These are phyloP conservation scores for Colletotrichum somersetense DNA, from an alignment of 2,329 filamentous ascomycete species.

Conservation along the genomic window DNA sequence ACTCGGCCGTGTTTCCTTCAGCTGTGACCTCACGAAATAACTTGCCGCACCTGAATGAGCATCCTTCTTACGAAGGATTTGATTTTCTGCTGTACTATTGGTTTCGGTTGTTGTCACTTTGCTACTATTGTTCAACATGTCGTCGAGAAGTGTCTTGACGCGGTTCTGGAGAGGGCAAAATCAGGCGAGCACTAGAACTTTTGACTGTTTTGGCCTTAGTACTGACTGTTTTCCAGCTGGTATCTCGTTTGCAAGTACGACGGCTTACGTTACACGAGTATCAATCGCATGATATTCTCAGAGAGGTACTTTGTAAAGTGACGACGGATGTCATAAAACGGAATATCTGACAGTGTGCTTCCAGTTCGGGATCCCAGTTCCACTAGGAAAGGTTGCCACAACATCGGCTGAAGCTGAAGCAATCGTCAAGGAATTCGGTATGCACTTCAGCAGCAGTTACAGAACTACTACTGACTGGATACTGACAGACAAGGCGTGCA, in stretches of 20 bases:
- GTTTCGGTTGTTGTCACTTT: not conserved
- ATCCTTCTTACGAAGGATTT: not conserved
- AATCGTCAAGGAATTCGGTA: constrained; percentile 46
- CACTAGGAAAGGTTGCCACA: constrained; percentile 44
- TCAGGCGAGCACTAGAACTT: not conserved
- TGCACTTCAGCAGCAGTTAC: not conserved
- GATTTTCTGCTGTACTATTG: no score
- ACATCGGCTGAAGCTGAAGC: constrained; percentile 44
- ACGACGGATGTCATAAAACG: no score
- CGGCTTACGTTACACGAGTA: constrained; percentile 12
- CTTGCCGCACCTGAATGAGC: not conserved
- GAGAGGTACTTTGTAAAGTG: not conserved
- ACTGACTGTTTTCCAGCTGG: not conserved
- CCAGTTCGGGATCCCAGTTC: constrained; percentile 47
- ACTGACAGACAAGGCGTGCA: constrained; percentile 43
- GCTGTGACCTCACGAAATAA: not conserved
- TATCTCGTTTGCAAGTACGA: constrained; percentile 1
- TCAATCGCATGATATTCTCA: constrained; percentile 20
- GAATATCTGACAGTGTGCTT: not conserved
- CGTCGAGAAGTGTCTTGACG: not conserved
- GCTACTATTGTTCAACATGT: not conserved
- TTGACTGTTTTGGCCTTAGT: no score
- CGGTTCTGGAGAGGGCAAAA: not conserved
- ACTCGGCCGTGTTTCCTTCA: not conserved
- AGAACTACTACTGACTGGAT: not conserved